A percentile compares a stretch with the other conserved stretches of the same genome.
phyloP scores from a whole-genome alignment of 352 stramenopile species.

The Globisporangium uncinulatum region DNA sequence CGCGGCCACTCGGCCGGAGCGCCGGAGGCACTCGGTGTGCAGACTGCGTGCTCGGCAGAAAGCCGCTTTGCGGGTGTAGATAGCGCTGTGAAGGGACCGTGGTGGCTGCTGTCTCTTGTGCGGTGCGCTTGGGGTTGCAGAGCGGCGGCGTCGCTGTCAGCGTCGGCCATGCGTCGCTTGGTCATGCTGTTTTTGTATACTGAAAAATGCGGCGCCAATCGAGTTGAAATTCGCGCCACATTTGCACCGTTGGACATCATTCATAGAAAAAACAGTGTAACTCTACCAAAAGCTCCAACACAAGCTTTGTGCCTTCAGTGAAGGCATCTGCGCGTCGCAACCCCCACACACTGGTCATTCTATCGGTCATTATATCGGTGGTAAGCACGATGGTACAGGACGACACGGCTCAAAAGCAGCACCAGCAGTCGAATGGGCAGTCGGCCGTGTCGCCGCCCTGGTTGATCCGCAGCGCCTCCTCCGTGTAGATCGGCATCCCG shows the following conservation, averaged over 20 bases:
- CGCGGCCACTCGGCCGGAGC: slow-evolving; percentile 11
- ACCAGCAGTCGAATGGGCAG: slow-evolving; percentile 90
- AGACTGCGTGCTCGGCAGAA: background rate
- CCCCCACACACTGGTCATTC: background rate
- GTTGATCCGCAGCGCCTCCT: slow-evolving; percentile 76
- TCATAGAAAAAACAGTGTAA: background rate
- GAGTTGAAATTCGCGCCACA: background rate
- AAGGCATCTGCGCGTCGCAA: background rate
- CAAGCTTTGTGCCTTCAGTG: background rate
- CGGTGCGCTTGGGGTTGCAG: background rate
- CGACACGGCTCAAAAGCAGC: slow-evolving; percentile 59
- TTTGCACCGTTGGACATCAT: background rate
- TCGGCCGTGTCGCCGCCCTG: slow-evolving; percentile 80
- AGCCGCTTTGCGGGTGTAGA: background rate
- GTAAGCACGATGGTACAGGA: no score
- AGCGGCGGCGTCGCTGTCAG: background rate
- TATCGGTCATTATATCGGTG: background rate
- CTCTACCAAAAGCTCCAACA: background rate
- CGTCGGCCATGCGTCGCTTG: background rate
- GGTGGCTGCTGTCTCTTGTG: background rate
- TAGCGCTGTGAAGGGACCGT: background rate
- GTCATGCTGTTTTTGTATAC: background rate
- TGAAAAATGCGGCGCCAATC: background rate
- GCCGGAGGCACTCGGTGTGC: background rate
- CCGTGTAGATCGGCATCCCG: slow-evolving; percentile 83